Percentiles rank a stretch among this genome's conserved stretches.
Conservation (phyloP, 192 early-diverging fungal species). For the Umbelopsis sp. region DNA sequence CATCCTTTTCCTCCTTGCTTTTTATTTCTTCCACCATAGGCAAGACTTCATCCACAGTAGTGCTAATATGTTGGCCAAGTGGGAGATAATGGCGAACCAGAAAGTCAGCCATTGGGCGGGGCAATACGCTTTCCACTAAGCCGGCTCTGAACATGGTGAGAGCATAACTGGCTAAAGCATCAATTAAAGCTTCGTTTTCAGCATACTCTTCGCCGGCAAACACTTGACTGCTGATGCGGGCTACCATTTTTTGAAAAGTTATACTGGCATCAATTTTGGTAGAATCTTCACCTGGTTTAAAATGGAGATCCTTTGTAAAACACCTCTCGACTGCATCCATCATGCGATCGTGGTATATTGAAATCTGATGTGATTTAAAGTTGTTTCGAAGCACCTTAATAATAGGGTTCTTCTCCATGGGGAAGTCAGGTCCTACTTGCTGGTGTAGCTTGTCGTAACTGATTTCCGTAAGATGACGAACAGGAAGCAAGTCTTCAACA, state of each 20-base stretch:
- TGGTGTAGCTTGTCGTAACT: conserved; percentile 21
- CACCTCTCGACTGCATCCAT: neutral
- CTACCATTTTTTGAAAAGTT: neutral
- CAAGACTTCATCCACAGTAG: conserved; percentile 18
- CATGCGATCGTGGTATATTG: conserved; percentile 24
- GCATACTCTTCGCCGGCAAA: conserved; percentile 28
- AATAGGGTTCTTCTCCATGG: neutral
- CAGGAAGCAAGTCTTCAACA: conserved; percentile 22
- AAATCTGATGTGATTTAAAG: conserved; percentile 20
- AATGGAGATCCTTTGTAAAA: neutral
- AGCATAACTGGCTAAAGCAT: conserved; percentile 17
- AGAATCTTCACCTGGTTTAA: conserved; percentile 15
- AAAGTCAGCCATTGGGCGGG: conserved; percentile 20
- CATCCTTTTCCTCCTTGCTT: neutral
- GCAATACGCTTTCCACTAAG: conserved; percentile 6
- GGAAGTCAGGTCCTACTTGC: neutral
- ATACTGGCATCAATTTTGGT: neutral
- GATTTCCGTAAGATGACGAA: neutral
- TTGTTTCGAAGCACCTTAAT: conserved; percentile 20
- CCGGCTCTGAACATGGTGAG: conserved; percentile 28
- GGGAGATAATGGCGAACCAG: conserved; percentile 19
- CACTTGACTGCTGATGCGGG: conserved; percentile 15
- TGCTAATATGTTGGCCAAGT: conserved; percentile 23
- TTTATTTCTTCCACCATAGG: conserved; percentile 23
- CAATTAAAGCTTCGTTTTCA: neutral